A percentile compares a stretch with the other conserved stretches of the same genome.
phyloP scores from a whole-genome alignment of 352 stramenopile species.

The Phytophthora sansomeana region DNA sequence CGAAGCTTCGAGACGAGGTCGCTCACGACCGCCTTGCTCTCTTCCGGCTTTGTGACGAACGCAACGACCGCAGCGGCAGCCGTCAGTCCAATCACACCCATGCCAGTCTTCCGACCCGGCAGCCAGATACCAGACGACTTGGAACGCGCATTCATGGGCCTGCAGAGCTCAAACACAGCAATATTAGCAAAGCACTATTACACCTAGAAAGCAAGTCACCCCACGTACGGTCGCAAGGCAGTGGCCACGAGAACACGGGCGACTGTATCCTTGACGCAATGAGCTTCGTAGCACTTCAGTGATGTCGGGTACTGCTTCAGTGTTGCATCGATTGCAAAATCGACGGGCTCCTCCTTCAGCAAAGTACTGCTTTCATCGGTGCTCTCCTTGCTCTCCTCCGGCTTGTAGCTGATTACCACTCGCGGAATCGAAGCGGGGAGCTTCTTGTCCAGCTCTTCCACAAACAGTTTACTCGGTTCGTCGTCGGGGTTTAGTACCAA shows the following conservation, averaged over 20 bases:
- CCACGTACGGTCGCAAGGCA: slow-evolving; percentile 63
- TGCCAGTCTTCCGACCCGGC: slow-evolving; percentile 21
- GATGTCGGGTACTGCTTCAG: slow-evolving; percentile 59
- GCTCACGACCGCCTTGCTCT: slow-evolving; percentile 37
- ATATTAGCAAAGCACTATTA: neutral
- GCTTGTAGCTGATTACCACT: slow-evolving; percentile 67
- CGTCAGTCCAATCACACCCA: slow-evolving; percentile 19
- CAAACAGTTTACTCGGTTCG: slow-evolving; percentile 47
- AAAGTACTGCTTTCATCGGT: slow-evolving; percentile 25
- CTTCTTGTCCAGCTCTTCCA: slow-evolving; percentile 65
- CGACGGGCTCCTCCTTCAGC: slow-evolving; percentile 25
- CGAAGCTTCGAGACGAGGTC: slow-evolving; percentile 36
- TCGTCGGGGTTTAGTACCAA: slow-evolving; percentile 72
- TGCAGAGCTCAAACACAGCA: slow-evolving; percentile 21
- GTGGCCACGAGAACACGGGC: slow-evolving; percentile 52
- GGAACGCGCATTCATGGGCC: slow-evolving; percentile 60
- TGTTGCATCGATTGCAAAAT: slow-evolving; percentile 57
- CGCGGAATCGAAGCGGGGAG: slow-evolving; percentile 61
- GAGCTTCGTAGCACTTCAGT: slow-evolving; percentile 50
- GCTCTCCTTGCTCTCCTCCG: slow-evolving; percentile 26
- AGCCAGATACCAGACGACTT: slow-evolving; percentile 45
- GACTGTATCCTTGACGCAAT: slow-evolving; percentile 45
- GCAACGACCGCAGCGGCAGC: slow-evolving; percentile 17
- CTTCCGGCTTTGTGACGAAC: slow-evolving; percentile 40
- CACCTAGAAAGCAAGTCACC: slow-evolving; percentile 1